Evolutionary conservation across 305 asterid genomes (phyloP).

Genomic region (Rubia balearica): DNA sequence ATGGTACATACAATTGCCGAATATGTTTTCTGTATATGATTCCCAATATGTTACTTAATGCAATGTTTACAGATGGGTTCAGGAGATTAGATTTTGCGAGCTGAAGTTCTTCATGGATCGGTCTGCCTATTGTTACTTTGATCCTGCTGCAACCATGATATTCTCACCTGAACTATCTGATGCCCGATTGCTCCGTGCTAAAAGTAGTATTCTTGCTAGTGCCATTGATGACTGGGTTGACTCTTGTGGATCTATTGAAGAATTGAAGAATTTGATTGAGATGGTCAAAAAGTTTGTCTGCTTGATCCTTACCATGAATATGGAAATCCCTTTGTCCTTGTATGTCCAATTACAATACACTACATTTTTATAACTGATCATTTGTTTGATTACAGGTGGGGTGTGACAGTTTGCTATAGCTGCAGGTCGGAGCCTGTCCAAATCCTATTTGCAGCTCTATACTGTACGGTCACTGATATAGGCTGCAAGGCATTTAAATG

Average conservation of each 20-base stretch:
- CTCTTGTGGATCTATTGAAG: slow-evolving; percentile 72
- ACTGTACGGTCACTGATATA: slow-evolving; percentile 45
- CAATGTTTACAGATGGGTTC: slow-evolving; percentile 54
- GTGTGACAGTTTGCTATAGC: slow-evolving; percentile 39
- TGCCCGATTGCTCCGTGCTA: slow-evolving; percentile 89
- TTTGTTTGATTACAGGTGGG: slow-evolving; percentile 54
- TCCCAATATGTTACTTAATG: not conserved
- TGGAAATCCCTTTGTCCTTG: not conserved
- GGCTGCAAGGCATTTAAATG: slow-evolving; percentile 40
- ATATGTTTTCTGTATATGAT: not conserved
- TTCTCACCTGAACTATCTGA: slow-evolving; percentile 63
- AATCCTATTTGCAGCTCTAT: slow-evolving; percentile 66
- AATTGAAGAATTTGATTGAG: slow-evolving; percentile 52
- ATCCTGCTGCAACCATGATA: slow-evolving; percentile 60
- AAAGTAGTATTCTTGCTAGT: slow-evolving; percentile 63
- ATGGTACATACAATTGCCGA: not conserved
- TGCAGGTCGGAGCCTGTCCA: slow-evolving; percentile 53
- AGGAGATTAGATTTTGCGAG: slow-evolving; percentile 56
- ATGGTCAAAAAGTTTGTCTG: slow-evolving; percentile 46
- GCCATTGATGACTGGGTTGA: slow-evolving; percentile 89
- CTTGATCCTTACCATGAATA: not conserved
- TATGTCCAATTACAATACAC: not conserved
- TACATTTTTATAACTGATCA: slow-evolving; percentile 5
- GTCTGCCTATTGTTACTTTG: slow-evolving; percentile 73
- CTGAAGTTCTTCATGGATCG: slow-evolving; percentile 72